Base-by-base conservation (phyloP, 768 basidiomycete species). In the Zangia roseola region DNA sequence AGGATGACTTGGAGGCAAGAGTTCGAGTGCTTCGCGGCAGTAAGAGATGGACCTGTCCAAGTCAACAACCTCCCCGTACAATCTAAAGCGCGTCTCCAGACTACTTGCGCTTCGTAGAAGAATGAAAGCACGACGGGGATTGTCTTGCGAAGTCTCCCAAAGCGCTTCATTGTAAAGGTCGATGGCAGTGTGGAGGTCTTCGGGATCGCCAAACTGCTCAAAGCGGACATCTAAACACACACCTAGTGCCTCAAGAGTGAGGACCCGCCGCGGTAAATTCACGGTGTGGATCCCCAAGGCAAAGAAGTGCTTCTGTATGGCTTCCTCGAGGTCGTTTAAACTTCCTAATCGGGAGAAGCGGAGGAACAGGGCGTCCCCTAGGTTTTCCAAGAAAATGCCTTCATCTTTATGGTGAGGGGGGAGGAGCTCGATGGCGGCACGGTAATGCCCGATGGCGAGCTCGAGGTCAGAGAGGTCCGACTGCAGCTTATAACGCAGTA, bases 41-140 rank as follows among this genome's bases (percentile, higher is more conserved):
- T 49, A 57, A 3, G 57, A 53, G n/a, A 69, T 61, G 6, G 69
- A 64, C 33, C 48, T 53, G 21, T 69, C 47, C 47, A 69, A 57
- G 38, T 69, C 61, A 14, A 36, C 30, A 3, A 43, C 44, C 17
- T 38, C 43, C 7, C 65, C 54, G n/a, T 47, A 58, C 8, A 57
- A 36, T 31, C 48, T 35, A 26, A 61, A 57, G 16, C 53, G 52
- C 12, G 34, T 50, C 45, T 53, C 48, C 10, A 61, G 43, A 25
- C 59, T 52, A 25, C 25, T 41, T 26, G 63, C 54, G n/a, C 52
- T 38, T 45, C 30, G 56, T 24, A 46, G 43, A 12, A 66, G 52
- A 36, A 57, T 47, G 30, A 46, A 12, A 16, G 50, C 33, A 25
- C 58, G 56, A 19, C 36, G 54, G 6, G 55, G 55, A 42, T 59